These are phyloP conservation scores for Apiospora kogelbergensis DNA, from an alignment of 2,329 filamentous ascomycete genomes.

Conservation along the genomic window DNA sequence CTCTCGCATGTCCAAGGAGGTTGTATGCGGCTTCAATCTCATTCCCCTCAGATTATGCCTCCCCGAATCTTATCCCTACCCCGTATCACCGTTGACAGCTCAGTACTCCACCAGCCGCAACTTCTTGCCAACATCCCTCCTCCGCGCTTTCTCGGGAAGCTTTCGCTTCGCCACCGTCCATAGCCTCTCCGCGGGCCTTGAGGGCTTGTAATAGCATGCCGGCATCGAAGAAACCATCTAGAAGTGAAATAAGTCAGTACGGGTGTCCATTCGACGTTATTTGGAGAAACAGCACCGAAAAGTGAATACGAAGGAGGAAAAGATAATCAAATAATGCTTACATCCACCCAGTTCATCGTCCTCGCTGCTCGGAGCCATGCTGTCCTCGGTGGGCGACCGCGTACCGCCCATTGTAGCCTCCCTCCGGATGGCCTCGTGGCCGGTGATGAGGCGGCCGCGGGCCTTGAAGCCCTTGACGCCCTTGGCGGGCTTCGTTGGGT, in stretches of 20 bases:
- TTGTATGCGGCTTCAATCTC: neutral
- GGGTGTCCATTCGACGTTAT: neutral
- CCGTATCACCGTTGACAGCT: constrained; percentile 15
- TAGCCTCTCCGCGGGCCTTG: constrained; percentile 64
- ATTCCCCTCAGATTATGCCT: neutral
- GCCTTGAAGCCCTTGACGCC: constrained; percentile 59
- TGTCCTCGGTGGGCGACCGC: constrained; percentile 67
- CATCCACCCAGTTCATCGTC: constrained; percentile 84
- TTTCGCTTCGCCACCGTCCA: constrained; percentile 51
- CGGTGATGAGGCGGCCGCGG: constrained; percentile 70
- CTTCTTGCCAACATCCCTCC: constrained; percentile 74
- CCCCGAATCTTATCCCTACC: neutral
- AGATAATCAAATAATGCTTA: constrained; percentile 49
- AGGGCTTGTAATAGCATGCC: constrained; percentile 91
- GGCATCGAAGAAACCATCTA: constrained; percentile 96
- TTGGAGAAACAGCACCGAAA: constrained; percentile 10
- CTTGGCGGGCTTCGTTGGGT: constrained; percentile 35
- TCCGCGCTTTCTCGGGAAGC: constrained; percentile 57
- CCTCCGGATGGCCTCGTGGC: constrained; percentile 42
- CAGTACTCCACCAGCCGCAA: constrained; percentile 69
- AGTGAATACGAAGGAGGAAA: neutral
- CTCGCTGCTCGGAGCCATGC: constrained; percentile 72
- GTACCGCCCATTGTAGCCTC: constrained; percentile 47
- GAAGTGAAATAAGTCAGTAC: constrained; percentile 15
- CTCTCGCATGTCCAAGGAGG: neutral